Evolutionary conservation across 2,329 filamentous ascomycete genomes (phyloP).

Genomic region (Colletotrichum theobromicola): DNA sequence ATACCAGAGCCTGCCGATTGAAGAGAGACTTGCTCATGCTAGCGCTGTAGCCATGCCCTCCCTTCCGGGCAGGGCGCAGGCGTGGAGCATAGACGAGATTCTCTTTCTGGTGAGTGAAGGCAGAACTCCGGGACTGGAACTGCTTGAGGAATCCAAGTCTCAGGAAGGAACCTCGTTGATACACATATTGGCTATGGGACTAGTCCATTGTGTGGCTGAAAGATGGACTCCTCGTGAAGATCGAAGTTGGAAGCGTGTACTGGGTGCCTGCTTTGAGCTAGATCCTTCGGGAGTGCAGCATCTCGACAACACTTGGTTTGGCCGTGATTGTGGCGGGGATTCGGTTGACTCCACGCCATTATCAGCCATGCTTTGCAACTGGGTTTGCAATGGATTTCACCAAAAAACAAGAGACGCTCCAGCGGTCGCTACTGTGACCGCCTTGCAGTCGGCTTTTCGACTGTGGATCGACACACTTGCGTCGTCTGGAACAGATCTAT

Average conservation of each 20-base stretch:
- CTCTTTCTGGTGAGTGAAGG: fast-evolving
- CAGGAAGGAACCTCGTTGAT: neutral
- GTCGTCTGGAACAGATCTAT: neutral
- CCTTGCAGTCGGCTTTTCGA: neutral
- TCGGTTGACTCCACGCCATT: neutral
- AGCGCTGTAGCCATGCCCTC: fast-evolving
- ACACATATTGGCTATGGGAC: fast-evolving
- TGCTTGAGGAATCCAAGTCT: neutral
- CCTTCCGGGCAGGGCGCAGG: fast-evolving
- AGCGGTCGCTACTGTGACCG: fast-evolving
- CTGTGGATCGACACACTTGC: neutral
- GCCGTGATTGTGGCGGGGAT: fast-evolving
- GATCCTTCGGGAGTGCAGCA: neutral
- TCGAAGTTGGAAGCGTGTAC: neutral
- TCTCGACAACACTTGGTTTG: fast-evolving
- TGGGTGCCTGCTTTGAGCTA: neutral
- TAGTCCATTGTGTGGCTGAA: neutral
- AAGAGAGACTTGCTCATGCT: fast-evolving
- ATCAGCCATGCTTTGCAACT: neutral
- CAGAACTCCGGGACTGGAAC: fast-evolving
- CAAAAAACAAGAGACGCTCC: fast-evolving
- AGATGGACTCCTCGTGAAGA: neutral
- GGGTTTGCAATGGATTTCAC: fast-evolving
- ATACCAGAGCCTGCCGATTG: fast-evolving
- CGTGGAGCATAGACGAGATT: fast-evolving